Base-by-base conservation (phyloP, 305 asterid genomes). In the Ilex paraguariensis region DNA sequence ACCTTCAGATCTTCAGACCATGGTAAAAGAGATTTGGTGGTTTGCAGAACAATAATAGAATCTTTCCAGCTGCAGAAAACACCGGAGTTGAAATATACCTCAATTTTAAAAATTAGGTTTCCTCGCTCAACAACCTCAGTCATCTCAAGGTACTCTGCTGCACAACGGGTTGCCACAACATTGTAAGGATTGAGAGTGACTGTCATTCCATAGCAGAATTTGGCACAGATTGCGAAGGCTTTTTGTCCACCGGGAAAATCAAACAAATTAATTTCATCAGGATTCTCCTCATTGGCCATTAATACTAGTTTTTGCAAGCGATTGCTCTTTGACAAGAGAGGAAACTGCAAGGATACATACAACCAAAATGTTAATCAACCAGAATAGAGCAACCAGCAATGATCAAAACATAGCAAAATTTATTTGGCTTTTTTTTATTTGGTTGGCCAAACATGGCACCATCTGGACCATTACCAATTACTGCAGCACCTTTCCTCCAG, bases 221-320 rank as follows among this genome's bases (percentile, higher is more conserved):
- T 91, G 61, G 92, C 97, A 21, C 98, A 88, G 64, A 87, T 78
- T 75, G 88, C 96, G 21, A 91, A 91, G n/a, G 95, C 91, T 70
- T 81, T 91, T n/a, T 94, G 86, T 42, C 98, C 96, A 60, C 98
- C 95, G 10, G 98, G 98, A 66, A 91, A 88, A 77, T 88, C 78
- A 31, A 6, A 75, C 78, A 91, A 39, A 73, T 73, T 75, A 33
- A 88, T 78, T 62, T 82, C 93, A 28, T 75, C 85, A 2, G 68
- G 48, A 53, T 64, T 71, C 75, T 79, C 85, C 57, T 84, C 89
- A 31, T 61, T 72, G 31, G 67, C 69, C 66, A 67, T 73, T 5
- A 85, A 70, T 42, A 85, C 59, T 13, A 88, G 90, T 39, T 75
- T 88, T 64, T 88, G 95, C 69, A 91, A 64, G 53, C 52, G 80